These are phyloP conservation scores for Ploettnerulaceae sp. DNA, from an alignment of 2,329 filamentous ascomycete genomes.

Conservation along the genomic window DNA sequence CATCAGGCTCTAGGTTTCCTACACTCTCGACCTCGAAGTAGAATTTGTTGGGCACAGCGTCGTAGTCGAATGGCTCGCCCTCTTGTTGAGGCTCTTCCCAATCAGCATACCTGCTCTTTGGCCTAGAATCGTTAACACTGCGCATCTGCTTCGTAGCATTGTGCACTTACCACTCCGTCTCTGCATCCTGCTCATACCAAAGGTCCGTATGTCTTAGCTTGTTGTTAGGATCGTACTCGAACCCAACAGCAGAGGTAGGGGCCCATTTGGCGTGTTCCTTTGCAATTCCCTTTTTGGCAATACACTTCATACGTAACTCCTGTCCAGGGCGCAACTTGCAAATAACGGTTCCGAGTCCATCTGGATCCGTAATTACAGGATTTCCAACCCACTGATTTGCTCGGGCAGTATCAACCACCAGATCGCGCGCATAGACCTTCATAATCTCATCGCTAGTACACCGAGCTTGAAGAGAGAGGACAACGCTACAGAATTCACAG, in stretches of 20 bases:
- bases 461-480: constrained; percentile 76
- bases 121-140: constrained; percentile 47
- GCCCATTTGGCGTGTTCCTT: constrained; percentile 99
- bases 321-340: constrained; percentile 87
- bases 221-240: constrained; percentile 98
- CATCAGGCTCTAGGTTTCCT: constrained; percentile 83
- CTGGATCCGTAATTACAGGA: constrained; percentile 78
- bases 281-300: constrained; percentile 96
- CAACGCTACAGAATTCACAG: constrained; percentile 87
- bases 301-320: constrained; percentile 83
- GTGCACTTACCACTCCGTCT: constrained; percentile 84
- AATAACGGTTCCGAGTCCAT: constrained; percentile 77
- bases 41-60: constrained; percentile 78
- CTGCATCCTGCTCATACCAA: constrained; percentile 86
- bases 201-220: constrained; percentile 87
- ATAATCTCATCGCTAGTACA: constrained; percentile 84
- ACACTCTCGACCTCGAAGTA: constrained; percentile 92
- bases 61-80: constrained; percentile 85
- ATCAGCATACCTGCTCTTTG: constrained; percentile 71
- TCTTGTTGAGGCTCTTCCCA: constrained; percentile 77
- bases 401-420: constrained; percentile 66
- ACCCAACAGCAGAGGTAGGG: constrained; percentile 84
- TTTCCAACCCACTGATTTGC: constrained; percentile 71
- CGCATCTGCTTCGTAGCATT: no score
- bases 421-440: constrained; percentile 87